phyloP scores from a whole-genome alignment of 1,284 basidiomycete genomes.

The Coriolopsis trogii region DNA sequence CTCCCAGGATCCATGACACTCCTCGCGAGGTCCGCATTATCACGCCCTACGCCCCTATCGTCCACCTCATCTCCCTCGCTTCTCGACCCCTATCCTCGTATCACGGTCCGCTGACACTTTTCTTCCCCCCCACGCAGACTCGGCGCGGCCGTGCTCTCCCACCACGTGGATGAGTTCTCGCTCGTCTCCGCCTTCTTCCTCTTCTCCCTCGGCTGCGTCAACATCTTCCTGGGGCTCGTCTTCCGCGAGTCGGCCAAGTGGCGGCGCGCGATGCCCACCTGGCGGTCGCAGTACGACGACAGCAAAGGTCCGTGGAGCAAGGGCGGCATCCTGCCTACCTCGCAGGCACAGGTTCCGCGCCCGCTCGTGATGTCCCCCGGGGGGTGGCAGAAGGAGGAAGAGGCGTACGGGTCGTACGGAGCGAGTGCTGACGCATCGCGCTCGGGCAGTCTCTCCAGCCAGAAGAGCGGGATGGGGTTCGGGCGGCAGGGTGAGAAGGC shows the following conservation, averaged over 20 bases:
- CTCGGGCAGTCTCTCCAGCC: constrained; percentile 30
- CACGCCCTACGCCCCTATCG: no score
- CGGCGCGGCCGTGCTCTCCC: constrained; percentile 81
- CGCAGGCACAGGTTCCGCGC: constrained; percentile 41
- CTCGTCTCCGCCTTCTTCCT: constrained; percentile 86
- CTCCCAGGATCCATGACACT: no score
- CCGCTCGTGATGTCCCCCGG: constrained; percentile 39
- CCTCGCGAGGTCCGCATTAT: no score
- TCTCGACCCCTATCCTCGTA: not conserved
- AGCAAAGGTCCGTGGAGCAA: not conserved
- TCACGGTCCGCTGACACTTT: not conserved
- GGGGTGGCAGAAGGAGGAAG: constrained; percentile 20
- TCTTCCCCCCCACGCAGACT: constrained; percentile 42
- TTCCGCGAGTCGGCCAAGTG: constrained; percentile 66
- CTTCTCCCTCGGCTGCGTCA: constrained; percentile 82
- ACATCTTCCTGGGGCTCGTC: constrained; percentile 78
- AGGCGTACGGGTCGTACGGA: constrained; percentile 38
- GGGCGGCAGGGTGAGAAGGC: constrained; percentile 78
- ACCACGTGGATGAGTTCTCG: constrained; percentile 83
- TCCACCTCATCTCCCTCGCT: not conserved
- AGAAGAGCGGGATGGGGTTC: constrained; percentile 64
- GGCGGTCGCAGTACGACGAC: constrained; percentile 59
- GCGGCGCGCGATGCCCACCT: constrained; percentile 66
- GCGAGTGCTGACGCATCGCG: constrained; percentile 45
- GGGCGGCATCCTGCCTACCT: constrained; percentile 55